A percentile compares a stretch with the other conserved stretches of the same genome.
These are phyloP conservation scores for Camellia oleifera DNA, from an alignment of 179 eudicot species.

Conservation along the genomic window DNA sequence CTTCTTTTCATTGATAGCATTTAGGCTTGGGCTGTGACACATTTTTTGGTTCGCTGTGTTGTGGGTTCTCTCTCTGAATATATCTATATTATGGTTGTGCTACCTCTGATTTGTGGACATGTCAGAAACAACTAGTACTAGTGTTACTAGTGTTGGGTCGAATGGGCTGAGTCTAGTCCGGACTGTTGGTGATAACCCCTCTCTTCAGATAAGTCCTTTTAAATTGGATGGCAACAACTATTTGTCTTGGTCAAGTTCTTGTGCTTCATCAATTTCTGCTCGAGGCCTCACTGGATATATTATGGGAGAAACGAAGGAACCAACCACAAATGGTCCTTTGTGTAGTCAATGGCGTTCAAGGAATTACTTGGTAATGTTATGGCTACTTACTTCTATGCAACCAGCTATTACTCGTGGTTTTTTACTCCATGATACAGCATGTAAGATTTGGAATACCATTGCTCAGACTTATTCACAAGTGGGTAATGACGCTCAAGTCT, in stretches of 20 bases:
- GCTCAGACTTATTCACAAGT: not conserved
- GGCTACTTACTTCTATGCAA: not conserved
- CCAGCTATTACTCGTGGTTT: not conserved
- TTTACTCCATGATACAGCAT: not conserved
- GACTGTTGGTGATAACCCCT: too few species aligned
- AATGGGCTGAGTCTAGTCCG: too few species aligned
- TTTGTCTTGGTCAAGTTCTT: not conserved
- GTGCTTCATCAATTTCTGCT: not conserved
- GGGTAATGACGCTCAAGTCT: not conserved
- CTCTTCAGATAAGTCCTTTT: too few species aligned
- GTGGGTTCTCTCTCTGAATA: too few species aligned
- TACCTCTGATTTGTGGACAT: too few species aligned
- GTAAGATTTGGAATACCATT: not conserved
- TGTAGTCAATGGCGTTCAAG: not conserved
- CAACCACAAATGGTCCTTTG: not conserved
- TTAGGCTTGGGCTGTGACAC: too few species aligned
- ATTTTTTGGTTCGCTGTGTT: too few species aligned
- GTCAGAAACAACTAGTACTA: too few species aligned
- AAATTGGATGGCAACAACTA: not conserved
- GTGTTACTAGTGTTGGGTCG: too few species aligned
- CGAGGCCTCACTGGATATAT: not conserved
- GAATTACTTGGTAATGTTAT: not conserved
- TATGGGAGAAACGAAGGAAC: not conserved
- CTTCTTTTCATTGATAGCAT: too few species aligned
- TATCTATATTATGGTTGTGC: too few species aligned